Percentiles rank a stretch among this genome's conserved stretches.
These are phyloP conservation scores for Hypocrella siamensis DNA, from an alignment of 2,329 filamentous ascomycete species.

Conservation along the genomic window DNA sequence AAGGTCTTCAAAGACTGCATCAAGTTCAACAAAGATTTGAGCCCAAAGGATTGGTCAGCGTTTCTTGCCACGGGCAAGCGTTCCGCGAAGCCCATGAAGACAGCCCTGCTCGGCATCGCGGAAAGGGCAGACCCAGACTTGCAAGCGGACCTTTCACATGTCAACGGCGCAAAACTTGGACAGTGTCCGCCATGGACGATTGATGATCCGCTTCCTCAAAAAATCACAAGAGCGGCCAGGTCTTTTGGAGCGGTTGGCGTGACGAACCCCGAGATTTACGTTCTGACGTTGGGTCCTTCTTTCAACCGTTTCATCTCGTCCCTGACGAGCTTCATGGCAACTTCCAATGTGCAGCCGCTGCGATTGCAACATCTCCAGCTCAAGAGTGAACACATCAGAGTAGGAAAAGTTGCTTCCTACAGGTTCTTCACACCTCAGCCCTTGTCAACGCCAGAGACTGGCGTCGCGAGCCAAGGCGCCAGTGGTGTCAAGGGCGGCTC, in stretches of 20 bases:
- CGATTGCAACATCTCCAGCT: constrained; percentile 18
- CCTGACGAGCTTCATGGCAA: constrained; percentile 18
- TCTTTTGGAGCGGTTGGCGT: constrained; percentile 13
- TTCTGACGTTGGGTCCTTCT: constrained; percentile 18
- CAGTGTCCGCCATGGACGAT: constrained; percentile 16
- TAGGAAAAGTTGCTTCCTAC: constrained; percentile 21
- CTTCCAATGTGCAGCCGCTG: constrained; percentile 14
- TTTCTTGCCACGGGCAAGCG: constrained; percentile 34
- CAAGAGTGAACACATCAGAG: constrained; percentile 18
- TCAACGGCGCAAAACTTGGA: constrained; percentile 4
- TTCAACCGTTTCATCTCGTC: constrained; percentile 22
- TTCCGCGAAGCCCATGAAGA: constrained; percentile 11
- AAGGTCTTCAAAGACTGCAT: constrained; percentile 46
- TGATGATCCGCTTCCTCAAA: constrained; percentile 17
- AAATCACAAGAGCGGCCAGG: constrained; percentile 14
- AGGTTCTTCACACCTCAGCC: constrained; percentile 11
- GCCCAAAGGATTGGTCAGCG: constrained; percentile 37
- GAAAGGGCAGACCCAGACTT: constrained; percentile 11
- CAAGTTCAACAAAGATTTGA: constrained; percentile 40
- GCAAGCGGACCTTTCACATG: constrained; percentile 3
- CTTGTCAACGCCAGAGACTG: background rate
- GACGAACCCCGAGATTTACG: constrained; percentile 21
- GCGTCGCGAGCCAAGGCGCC: background rate
- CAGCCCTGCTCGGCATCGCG: constrained; percentile 7
- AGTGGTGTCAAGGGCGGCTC: constrained; percentile 1